These are phyloP conservation scores for Aureobasidium lini DNA, from an alignment of 2,329 filamentous ascomycete genomes.

Conservation along the genomic window DNA sequence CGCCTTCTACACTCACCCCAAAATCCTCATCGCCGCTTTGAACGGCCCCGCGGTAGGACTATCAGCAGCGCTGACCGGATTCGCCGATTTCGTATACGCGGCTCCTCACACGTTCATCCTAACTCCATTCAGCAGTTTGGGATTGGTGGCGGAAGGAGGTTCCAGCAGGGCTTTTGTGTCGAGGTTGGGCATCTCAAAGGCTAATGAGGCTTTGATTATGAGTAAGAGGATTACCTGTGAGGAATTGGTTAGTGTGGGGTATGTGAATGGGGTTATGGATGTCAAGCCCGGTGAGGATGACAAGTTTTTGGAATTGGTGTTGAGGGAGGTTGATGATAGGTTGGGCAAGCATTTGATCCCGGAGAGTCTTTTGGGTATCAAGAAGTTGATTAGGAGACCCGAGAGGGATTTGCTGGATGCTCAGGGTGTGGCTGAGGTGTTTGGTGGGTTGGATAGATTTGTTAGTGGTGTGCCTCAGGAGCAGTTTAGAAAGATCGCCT, in stretches of 20 bases:
- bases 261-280: constrained; percentile 76
- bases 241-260: constrained; percentile 69
- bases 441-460: constrained; percentile 77
- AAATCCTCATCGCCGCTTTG: constrained; percentile 83
- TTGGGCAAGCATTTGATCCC: constrained; percentile 73
- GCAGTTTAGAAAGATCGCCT: constrained; percentile 79
- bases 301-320: constrained; percentile 63
- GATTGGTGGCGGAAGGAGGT: constrained; percentile 83
- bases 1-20: constrained; percentile 87
- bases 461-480: constrained; percentile 72
- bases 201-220: constrained; percentile 91
- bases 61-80: constrained; percentile 71
- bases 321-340: constrained; percentile 72
- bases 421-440: constrained; percentile 77
- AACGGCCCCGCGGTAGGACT: constrained; percentile 90
- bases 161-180: constrained; percentile 71
- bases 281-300: constrained; percentile 52
- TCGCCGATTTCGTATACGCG: constrained; percentile 89
- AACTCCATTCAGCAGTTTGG: constrained; percentile 84
- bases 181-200: constrained; percentile 69
- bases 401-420: constrained; percentile 65
- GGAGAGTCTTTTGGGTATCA: constrained; percentile 74
- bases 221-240: constrained; percentile 66
- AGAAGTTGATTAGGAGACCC: constrained; percentile 69
- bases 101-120: constrained; percentile 75